Evolutionary conservation across 805 yeast species (phyloP).

Genomic region (Hanseniaspora jakobsenii): DNA sequence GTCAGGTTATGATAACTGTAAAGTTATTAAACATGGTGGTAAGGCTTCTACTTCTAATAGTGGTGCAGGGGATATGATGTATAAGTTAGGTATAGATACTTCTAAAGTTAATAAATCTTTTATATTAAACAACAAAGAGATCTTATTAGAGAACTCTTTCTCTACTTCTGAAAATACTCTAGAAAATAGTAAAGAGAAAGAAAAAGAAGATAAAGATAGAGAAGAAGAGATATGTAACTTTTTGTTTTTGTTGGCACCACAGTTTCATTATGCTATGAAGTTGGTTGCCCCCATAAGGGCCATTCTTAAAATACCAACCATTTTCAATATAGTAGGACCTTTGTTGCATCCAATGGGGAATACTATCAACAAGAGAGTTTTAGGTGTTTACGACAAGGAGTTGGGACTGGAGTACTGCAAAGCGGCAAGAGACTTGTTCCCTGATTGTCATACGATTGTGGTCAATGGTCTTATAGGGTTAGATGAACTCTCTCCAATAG

Average conservation of each 20-base stretch:
- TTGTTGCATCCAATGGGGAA: conserved; percentile 79
- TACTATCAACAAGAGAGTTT: conserved; percentile 51
- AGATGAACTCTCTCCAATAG: conserved; percentile 89
- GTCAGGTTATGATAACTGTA: conserved; percentile 64
- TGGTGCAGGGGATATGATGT: conserved; percentile 86
- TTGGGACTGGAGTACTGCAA: conserved; percentile 77
- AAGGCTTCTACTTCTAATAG: conserved; percentile 88
- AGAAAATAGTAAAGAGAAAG: no score
- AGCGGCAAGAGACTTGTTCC: conserved; percentile 51
- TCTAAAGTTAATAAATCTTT: conserved; percentile 45
- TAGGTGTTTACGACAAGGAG: conserved; percentile 76
- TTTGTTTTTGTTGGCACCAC: conserved; percentile 81
- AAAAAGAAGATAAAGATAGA: no score
- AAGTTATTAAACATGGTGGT: conserved; percentile 92
- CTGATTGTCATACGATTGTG: conserved; percentile 50
- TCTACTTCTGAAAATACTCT: no score
- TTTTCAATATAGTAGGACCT: conserved; percentile 91
- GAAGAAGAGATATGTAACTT: conserved; percentile 29
- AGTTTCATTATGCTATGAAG: conserved; percentile 87
- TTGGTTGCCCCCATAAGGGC: conserved; percentile 68
- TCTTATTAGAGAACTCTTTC: conserved; percentile 40
- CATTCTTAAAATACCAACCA: conserved; percentile 76
- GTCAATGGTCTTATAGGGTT: conserved; percentile 89
- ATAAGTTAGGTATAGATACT: conserved; percentile 71
- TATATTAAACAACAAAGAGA: conserved; percentile 41